Percentiles rank a stretch among this genome's conserved stretches.
phyloP scores from a whole-genome alignment of 805 yeast genomes.

The Lipomyces spencermartinsiae region DNA sequence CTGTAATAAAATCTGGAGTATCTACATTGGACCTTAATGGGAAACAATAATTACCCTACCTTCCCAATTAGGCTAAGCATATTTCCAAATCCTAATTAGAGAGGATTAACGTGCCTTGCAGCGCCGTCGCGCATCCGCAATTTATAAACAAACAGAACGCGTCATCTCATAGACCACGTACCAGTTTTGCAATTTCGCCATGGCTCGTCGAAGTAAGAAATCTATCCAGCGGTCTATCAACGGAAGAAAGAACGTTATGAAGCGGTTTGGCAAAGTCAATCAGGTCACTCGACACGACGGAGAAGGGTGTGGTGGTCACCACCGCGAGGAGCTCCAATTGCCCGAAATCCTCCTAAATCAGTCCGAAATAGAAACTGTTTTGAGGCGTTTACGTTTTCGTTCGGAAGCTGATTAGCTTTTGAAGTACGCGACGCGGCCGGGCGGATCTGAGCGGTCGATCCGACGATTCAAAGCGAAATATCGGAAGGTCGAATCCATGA shows the following conservation, averaged over 20 bases:
- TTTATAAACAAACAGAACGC: no score
- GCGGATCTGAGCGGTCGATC: slow-evolving; percentile 1
- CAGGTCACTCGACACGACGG: background rate
- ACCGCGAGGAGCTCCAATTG: slow-evolving; percentile 1
- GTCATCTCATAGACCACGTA: background rate
- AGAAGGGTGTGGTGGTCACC: background rate
- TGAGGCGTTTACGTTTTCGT: background rate
- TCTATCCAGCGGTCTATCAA: slow-evolving; percentile 1
- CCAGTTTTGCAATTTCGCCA: background rate
- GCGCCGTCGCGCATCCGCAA: no score
- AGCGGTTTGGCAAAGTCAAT: background rate
- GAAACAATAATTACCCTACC: no score
- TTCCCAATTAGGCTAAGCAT: no score
- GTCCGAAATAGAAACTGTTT: background rate
- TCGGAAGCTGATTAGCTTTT: background rate
- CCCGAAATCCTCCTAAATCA: background rate
- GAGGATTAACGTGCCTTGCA: no score
- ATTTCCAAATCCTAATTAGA: no score
- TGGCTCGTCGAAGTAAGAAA: slow-evolving; percentile 2
- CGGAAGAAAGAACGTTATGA: slow-evolving; percentile 6
- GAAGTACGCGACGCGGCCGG: background rate
- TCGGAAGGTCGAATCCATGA: background rate
- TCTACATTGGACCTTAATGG: no score
- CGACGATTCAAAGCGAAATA: slow-evolving; percentile 4
- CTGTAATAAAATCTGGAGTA: no score